Evolutionary conservation across 495 filamentous ascomycete genomes (phyloP).

Genomic region (Pyrenula massariospora): DNA sequence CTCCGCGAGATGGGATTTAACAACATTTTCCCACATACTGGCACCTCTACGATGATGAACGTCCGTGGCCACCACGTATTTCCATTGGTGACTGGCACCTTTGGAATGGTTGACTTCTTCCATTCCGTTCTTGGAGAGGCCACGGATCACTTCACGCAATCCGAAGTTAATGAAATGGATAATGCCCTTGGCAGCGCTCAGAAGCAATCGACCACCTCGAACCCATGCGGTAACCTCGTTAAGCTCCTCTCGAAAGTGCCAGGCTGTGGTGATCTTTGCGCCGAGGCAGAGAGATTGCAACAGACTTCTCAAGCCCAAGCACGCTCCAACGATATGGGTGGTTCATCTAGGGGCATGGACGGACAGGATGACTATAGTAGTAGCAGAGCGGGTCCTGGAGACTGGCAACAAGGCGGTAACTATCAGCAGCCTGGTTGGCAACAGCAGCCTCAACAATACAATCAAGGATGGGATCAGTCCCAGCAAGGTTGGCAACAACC

Average conservation of each 20-base stretch:
- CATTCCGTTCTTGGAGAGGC: conserved; percentile 96
- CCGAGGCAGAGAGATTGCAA: conserved; percentile 68
- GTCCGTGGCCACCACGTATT: conserved; percentile 64
- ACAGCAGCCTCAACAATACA: background rate
- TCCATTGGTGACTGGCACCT: conserved; percentile 79
- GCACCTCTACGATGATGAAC: conserved; percentile 60
- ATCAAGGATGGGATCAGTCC: background rate
- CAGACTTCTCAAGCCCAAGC: conserved; percentile 63
- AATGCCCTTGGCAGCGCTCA: conserved; percentile 54
- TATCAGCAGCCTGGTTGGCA: background rate
- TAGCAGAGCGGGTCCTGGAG: conserved; percentile 3
- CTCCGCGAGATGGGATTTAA: conserved; percentile 75
- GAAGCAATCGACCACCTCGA: conserved; percentile 29
- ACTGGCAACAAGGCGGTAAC: background rate
- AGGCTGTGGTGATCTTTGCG: conserved; percentile 62
- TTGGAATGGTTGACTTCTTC: conserved; percentile 91
- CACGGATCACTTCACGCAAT: conserved; percentile 90
- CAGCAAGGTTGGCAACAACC: background rate
- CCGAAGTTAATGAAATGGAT: conserved; percentile 85
- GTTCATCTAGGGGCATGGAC: background rate
- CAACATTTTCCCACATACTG: conserved; percentile 78
- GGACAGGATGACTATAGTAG: conserved; percentile 20
- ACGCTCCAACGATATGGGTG: conserved; percentile 33
- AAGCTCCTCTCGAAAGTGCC: conserved; percentile 68
- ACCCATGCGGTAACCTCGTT: conserved; percentile 45